Base-by-base conservation (phyloP, 345 rosid genomes). In the Turnera subulata region DNA sequence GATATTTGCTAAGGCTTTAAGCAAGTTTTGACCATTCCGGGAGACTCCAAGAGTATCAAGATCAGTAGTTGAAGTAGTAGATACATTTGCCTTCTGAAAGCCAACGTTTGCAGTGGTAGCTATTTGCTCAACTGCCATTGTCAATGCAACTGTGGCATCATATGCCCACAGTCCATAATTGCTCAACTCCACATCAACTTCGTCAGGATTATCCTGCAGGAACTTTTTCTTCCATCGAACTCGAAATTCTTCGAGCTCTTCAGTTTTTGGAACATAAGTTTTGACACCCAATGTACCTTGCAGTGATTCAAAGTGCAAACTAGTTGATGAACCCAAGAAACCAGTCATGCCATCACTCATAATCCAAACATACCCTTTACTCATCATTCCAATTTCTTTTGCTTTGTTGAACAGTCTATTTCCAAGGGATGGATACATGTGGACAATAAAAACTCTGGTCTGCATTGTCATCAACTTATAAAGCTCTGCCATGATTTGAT, bases 351-450 rank as follows among this genome's bases (percentile, higher is more conserved):
- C 88, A 38, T 75, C 76, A 11, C 82, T 84, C 10, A 86, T 73
- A 20, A 89, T 82, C 89, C 91, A 89, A 40, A 76, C 88, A 55
- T 84, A 84, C 6, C 92, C 97, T 16, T 65, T 48, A 50, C 78
- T 73, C 79, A 84, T 64, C 97, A 89, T 86, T 16, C 92, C 95
- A 44, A 79, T 39, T 49, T 74, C 69, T 9, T 74, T 74, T 0
- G 88, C 89, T 58, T 69, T 77, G 13, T 54, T 23, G 19, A 82
- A 80, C 58, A 76, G 0, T 48, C 76, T 45, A 39, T 79, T 18
- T 35, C 80, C 84, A 20, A 78, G 77, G 46, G 29, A 0, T 0
- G 66, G 12, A 24, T 2, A n/a, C 81, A 59, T 62, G 46, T 82
- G 92, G 17, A 85, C 76, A 1, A 80, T 51, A 32, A 85, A 85